phyloP scores from a whole-genome alignment of 805 yeast genomes.

The Nadsonia fulvescens region DNA sequence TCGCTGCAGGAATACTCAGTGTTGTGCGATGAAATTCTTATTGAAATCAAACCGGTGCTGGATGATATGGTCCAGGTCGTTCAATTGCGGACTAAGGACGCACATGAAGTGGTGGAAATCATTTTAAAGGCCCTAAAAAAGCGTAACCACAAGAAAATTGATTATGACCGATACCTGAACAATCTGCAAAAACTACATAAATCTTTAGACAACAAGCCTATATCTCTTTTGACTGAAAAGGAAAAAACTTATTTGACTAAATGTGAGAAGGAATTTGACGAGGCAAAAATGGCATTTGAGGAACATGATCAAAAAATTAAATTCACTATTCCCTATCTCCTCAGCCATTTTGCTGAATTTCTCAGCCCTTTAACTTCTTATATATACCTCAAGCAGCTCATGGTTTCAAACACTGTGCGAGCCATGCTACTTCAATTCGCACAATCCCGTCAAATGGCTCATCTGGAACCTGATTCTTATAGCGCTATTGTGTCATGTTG shows the following conservation, averaged over 20 bases:
- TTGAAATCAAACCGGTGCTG: constrained; percentile 12
- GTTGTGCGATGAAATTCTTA: constrained; percentile 10
- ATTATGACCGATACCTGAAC: constrained; percentile 19
- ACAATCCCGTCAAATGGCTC: constrained; percentile 12
- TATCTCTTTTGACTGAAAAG: constrained; percentile 15
- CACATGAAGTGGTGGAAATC: constrained; percentile 13
- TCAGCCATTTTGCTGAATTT: constrained; percentile 16
- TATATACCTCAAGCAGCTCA: constrained; percentile 14
- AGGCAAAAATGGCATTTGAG: constrained; percentile 16
- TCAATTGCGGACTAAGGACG: constrained; percentile 7
- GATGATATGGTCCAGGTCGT: constrained; percentile 12
- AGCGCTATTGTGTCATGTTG: constrained; percentile 14
- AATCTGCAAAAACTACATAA: constrained; percentile 15
- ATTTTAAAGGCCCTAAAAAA: constrained; percentile 18
- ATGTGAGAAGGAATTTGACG: constrained; percentile 15
- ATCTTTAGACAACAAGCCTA: constrained; percentile 4
- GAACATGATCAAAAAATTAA: constrained; percentile 16
- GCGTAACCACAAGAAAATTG: constrained; percentile 21
- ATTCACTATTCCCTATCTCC: constrained; percentile 14
- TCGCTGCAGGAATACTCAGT: constrained; percentile 14
- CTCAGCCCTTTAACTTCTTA: constrained; percentile 15
- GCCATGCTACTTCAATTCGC: constrained; percentile 10
- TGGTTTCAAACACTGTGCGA: constrained; percentile 12
- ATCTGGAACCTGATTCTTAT: constrained; percentile 6
- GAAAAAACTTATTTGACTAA: constrained; percentile 14